phyloP scores from a whole-genome alignment of 164 flowering plant species.

The Buxus sempervirens region DNA sequence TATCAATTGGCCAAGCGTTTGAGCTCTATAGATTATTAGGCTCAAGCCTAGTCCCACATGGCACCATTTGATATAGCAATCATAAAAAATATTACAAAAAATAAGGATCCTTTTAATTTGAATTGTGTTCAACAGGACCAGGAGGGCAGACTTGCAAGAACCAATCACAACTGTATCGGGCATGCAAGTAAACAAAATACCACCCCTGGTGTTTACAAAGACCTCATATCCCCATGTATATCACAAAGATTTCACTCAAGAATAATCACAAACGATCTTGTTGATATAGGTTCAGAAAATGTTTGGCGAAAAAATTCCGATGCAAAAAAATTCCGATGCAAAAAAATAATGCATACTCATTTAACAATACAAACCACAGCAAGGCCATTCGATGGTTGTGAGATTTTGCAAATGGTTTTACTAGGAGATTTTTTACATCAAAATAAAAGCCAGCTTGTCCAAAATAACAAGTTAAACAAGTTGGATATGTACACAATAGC shows the following conservation, averaged over 20 bases:
- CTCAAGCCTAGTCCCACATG: too few species aligned
- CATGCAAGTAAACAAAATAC: neutral
- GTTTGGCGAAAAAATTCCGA: neutral
- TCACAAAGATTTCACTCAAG: neutral
- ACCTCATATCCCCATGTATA: neutral
- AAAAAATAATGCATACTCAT: too few species aligned
- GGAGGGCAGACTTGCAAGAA: too few species aligned
- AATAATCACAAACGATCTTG: neutral
- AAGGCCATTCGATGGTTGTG: neutral
- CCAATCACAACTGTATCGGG: too few species aligned
- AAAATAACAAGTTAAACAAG: neutral
- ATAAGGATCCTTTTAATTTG: too few species aligned
- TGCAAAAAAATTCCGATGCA: neutral
- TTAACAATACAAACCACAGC: neutral
- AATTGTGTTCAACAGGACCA: too few species aligned
- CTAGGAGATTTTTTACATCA: neutral
- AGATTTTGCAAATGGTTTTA: neutral
- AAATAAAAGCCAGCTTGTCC: neutral
- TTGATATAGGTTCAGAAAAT: neutral
- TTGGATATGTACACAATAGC: conserved; percentile 68
- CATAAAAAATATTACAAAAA: too few species aligned
- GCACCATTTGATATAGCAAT: too few species aligned
- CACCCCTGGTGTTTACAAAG: neutral
- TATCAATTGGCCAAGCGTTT: too few species aligned
- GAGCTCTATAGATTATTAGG: too few species aligned